A percentile compares a stretch with the other conserved stretches of the same genome.
Evolutionary conservation across 257 asterid species (phyloP).

Genomic region (Fraxinus anomala): DNA sequence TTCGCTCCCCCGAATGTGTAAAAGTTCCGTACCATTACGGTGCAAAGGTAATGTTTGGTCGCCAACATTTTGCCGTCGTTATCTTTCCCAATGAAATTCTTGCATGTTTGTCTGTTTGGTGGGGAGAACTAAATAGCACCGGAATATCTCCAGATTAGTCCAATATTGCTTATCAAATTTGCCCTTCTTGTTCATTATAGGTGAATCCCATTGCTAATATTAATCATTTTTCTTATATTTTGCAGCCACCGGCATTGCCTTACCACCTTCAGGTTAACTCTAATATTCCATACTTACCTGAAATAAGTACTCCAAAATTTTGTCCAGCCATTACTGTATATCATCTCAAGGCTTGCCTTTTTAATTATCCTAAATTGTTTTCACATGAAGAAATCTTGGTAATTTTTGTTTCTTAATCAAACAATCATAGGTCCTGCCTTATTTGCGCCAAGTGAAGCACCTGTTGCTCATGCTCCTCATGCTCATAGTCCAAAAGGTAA

Average conservation of each 20-base stretch:
- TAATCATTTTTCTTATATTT: conserved; percentile 10
- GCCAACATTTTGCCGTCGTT: too few species aligned
- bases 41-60: conserved; percentile 55
- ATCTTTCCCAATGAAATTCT: neutral
- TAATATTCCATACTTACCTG: neutral
- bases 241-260: conserved; percentile 74
- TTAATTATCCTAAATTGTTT: too few species aligned
- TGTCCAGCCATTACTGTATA: neutral
- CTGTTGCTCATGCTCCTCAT: conserved; percentile 31
- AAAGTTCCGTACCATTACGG: conserved; percentile 53
- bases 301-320: neutral
- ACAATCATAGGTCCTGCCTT: conserved; percentile 47
- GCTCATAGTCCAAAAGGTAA: conserved; percentile 46
- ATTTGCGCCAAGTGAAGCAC: conserved; percentile 51
- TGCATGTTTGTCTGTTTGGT: neutral
- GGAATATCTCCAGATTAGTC: neutral
- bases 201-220: neutral
- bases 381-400: too few species aligned
- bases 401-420: too few species aligned
- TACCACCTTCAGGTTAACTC: conserved; percentile 76
- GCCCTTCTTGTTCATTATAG: neutral
- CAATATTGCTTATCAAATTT: neutral
- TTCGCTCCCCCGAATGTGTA: conserved; percentile 60
- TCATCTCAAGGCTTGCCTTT: too few species aligned
- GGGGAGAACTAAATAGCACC: too few species aligned